phyloP scores from a whole-genome alignment of 2,329 filamentous ascomycete genomes.

The Monosporascus sp. region DNA sequence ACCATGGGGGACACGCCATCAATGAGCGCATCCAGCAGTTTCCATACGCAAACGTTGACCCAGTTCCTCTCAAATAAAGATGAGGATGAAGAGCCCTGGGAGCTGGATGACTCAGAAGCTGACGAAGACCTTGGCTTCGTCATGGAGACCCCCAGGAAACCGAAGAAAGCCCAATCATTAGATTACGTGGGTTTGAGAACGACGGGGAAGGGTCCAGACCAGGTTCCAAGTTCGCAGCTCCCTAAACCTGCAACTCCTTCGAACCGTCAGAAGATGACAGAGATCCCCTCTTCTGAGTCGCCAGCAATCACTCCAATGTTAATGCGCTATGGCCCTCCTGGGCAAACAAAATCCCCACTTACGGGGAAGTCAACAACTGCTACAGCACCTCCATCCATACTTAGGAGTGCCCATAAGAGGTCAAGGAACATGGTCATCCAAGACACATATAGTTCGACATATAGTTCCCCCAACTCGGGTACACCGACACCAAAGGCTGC shows the following conservation, averaged over 20 bases:
- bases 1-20: conserved; percentile 23
- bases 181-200: background rate
- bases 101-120: conserved; percentile 22
- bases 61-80: conserved; percentile 17
- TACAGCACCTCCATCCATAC: conserved; percentile 11
- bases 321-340: conserved; percentile 15
- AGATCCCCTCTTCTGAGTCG: conserved; percentile 26
- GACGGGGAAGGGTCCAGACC: conserved; percentile 1
- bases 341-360: conserved; percentile 20
- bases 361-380: conserved; percentile 20
- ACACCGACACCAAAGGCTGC: conserved; percentile 16
- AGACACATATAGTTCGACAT: conserved; percentile 24
- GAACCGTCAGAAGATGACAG: conserved; percentile 17
- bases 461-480: conserved; percentile 17
- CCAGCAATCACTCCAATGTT: conserved; percentile 20
- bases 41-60: conserved; percentile 28
- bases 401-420: conserved; percentile 17
- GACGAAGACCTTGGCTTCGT: conserved; percentile 17
- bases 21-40: conserved; percentile 19
- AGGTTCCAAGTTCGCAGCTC: conserved; percentile 15
- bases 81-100: conserved; percentile 13
- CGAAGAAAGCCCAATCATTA: conserved; percentile 1
- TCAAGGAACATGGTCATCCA: conserved; percentile 20
- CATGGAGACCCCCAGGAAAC: conserved; percentile 23
- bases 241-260: conserved; percentile 20